These are phyloP conservation scores for Aspergillus amoenus DNA, from an alignment of 2,329 filamentous ascomycete species.

Conservation along the genomic window DNA sequence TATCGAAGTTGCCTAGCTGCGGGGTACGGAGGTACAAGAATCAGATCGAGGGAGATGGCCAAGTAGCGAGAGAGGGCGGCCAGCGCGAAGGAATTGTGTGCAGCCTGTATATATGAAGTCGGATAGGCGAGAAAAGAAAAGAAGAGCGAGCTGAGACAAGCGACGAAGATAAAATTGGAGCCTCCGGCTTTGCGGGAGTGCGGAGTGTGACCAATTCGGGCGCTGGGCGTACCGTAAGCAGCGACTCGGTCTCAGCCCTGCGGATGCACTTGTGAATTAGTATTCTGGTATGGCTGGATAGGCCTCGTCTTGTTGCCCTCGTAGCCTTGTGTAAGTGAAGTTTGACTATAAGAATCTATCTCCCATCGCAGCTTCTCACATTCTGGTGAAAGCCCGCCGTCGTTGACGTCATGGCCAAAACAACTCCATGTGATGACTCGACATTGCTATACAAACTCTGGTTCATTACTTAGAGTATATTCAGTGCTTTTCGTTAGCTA, in stretches of 20 bases:
- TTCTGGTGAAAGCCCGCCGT: not conserved
- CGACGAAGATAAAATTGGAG: conserved; percentile 13
- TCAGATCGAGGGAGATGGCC: not conserved
- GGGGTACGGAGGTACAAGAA: conserved; percentile 9
- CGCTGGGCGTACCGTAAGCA: conserved; percentile 1
- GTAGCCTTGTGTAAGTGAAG: not conserved
- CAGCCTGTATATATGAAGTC: not conserved
- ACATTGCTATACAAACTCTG: not conserved
- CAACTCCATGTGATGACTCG: not conserved
- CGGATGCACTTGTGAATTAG: not conserved
- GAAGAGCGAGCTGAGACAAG: conserved; percentile 9
- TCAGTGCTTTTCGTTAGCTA: not conserved
- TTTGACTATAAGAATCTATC: not conserved
- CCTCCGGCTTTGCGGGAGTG: conserved; percentile 11
- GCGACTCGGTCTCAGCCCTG: not conserved
- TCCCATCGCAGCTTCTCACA: not conserved
- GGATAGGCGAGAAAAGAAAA: conserved; percentile 6
- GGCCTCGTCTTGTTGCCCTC: not conserved
- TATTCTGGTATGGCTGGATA: not conserved
- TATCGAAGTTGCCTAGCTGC: conserved; percentile 12
- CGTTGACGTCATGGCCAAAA: conserved; percentile 11
- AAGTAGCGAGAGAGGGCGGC: not conserved
- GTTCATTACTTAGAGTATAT: not conserved
- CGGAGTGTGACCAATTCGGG: conserved; percentile 13
- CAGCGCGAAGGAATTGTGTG: not conserved